A percentile compares a stretch with the other conserved stretches of the same genome.
Evolutionary conservation across 106 monocot species (phyloP).

Genomic region (Dendrobium officinale): DNA sequence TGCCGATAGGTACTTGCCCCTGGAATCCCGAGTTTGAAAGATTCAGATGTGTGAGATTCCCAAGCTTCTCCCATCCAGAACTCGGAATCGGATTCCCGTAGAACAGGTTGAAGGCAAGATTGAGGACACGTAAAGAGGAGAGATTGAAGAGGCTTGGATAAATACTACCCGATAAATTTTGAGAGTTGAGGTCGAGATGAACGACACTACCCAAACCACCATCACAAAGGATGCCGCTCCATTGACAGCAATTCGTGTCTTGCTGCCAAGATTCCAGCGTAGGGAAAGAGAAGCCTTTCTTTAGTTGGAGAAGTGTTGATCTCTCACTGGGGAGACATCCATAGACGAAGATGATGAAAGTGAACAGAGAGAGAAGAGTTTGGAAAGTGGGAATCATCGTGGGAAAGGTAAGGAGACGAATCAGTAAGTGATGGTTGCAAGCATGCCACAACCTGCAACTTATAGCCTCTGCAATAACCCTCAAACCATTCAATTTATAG

Average conservation of each 20-base stretch:
- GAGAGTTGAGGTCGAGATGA: slow-evolving; percentile 40
- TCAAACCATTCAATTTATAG: too few relatives aligned
- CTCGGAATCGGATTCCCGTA: slow-evolving; percentile 8
- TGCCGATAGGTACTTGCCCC: slow-evolving; percentile 32
- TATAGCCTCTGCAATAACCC: too few relatives aligned
- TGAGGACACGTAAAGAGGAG: slow-evolving; percentile 33
- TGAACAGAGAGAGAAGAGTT: background rate
- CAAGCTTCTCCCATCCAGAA: slow-evolving; percentile 10
- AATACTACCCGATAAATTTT: slow-evolving; percentile 20
- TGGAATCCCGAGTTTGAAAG: slow-evolving; percentile 39
- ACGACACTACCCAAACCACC: slow-evolving; percentile 13
- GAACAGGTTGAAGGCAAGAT: slow-evolving; percentile 27
- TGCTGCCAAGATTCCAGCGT: slow-evolving; percentile 22
- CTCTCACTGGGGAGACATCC: slow-evolving; percentile 1
- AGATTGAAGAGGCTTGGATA: slow-evolving; percentile 33
- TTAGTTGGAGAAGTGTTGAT: background rate
- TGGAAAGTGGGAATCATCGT: background rate
- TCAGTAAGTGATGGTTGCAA: background rate
- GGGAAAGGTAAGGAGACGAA: background rate
- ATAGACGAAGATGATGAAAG: background rate
- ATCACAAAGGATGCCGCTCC: slow-evolving; percentile 49
- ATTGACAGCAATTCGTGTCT: slow-evolving; percentile 39
- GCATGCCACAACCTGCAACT: too few relatives aligned
- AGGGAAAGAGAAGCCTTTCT: slow-evolving; percentile 8
- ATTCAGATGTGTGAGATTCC: slow-evolving; percentile 34